Base-by-base conservation (phyloP, 306 rosid species). In the Neltuma alba region DNA sequence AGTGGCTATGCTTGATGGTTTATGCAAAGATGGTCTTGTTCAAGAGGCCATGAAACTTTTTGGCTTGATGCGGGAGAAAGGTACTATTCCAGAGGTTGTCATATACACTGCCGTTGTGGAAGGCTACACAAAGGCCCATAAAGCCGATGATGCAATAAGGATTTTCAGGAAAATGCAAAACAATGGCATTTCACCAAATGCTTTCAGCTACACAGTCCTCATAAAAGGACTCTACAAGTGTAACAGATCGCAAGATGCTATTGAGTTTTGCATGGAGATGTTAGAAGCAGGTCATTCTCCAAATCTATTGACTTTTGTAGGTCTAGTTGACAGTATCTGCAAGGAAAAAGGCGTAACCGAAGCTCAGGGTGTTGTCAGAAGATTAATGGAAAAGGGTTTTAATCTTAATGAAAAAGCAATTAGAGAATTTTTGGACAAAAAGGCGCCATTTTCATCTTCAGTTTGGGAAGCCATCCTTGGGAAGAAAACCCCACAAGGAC, bases 21-120 rank as follows among this genome's bases (percentile, higher is more conserved):
- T 95, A n/a, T 92, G 99, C 82, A 92, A 95, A 83, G 98, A 95
- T 80, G 99, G 97, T 52, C 88, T 90, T 61, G 94, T 91, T 71
- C 97, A 95, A 86, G 99, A 92, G 72, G 96, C 99, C 31, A 89
- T 95, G 96, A 92, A 92, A 69, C 96, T 95, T 68, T 92, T 95
- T 41, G 94, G 92, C 30, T 74, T 83, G 79, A 91, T 95, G 92
- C 91, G 97, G 5, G 98, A 92, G 77, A 95, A 91, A 85, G 94
- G 99, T 47, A 88, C 97, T 9, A 91, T 95, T 81, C 99, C 99
- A 6, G 98, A 95, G 83, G 86, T 95, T 60, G 96, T 95, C 41
- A 64, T 95, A 64, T 92, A 92, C 91, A 95, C 98, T 15, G 97
- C 97, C 18, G 99, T 92, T 14, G 98, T 95, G 70, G 94, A 95